Evolutionary conservation across 1,139 yeast species (phyloP).

Genomic region (Taiozyma sp.): DNA sequence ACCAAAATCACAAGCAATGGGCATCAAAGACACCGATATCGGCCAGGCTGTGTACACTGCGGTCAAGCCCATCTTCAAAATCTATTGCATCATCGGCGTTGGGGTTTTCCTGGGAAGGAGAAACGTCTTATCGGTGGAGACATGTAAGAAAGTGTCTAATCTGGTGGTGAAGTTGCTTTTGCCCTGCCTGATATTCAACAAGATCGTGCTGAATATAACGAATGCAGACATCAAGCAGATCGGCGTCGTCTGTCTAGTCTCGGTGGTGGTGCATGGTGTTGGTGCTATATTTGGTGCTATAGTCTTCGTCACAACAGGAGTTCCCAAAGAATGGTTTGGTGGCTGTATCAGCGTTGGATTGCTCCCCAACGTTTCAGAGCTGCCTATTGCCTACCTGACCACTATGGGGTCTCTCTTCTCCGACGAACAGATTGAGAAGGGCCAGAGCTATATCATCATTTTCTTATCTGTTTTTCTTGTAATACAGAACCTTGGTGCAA

Average conservation of each 20-base stretch:
- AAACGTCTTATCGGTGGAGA: constrained; percentile 69
- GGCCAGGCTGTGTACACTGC: constrained; percentile 78
- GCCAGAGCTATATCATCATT: constrained; percentile 84
- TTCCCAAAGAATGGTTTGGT: constrained; percentile 77
- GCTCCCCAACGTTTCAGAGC: constrained; percentile 72
- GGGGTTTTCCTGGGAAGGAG: constrained; percentile 66
- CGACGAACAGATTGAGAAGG: constrained; percentile 58
- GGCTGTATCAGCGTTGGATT: constrained; percentile 80
- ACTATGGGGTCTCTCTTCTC: constrained; percentile 58
- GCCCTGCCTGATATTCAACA: constrained; percentile 78
- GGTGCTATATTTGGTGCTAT: constrained; percentile 13
- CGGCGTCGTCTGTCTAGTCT: constrained; percentile 50
- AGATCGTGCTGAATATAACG: constrained; percentile 67
- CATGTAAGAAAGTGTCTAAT: constrained; percentile 70
- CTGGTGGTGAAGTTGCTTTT: constrained; percentile 64
- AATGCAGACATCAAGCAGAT: constrained; percentile 71
- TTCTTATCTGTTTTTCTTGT: constrained; percentile 69
- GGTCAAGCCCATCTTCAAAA: constrained; percentile 87
- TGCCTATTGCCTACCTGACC: constrained; percentile 89
- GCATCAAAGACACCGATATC: constrained; percentile 27
- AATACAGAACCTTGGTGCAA: constrained; percentile 71
- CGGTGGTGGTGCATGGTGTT: constrained; percentile 13
- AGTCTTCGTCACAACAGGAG: constrained; percentile 1
- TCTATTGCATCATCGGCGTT: constrained; percentile 70
- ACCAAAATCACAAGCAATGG: neutral